A percentile compares a stretch with the other conserved stretches of the same genome.
phyloP scores from a whole-genome alignment of 768 basidiomycete species.

The Favolaschia claudopus region DNA sequence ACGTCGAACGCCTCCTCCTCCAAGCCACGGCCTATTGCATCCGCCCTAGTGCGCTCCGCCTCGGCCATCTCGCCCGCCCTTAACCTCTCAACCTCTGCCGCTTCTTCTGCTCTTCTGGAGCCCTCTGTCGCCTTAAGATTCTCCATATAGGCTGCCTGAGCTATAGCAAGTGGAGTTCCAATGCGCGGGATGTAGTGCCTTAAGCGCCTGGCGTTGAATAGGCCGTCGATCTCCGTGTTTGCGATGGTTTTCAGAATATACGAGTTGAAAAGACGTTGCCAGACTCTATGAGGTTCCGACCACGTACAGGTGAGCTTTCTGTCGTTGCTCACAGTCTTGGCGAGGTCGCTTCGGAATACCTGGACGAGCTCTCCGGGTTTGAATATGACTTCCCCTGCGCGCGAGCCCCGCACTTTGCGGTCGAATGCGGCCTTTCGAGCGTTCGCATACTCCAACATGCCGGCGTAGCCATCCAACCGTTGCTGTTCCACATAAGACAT shows the following conservation, averaged over 20 bases:
- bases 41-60: background rate
- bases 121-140: background rate
- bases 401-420: conserved; percentile 15
- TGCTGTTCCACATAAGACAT: conserved; percentile 40
- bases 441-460: conserved; percentile 28
- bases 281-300: conserved; percentile 33
- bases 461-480: conserved; percentile 35
- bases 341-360: conserved; percentile 34
- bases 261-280: conserved; percentile 13
- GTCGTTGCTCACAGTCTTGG: conserved; percentile 34
- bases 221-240: background rate
- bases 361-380: conserved; percentile 37
- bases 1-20: background rate
- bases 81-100: background rate
- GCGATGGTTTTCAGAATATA: conserved; percentile 21
- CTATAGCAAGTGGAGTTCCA: conserved; percentile 8
- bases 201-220: conserved; percentile 6
- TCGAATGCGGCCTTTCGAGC: conserved; percentile 37
- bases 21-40: background rate
- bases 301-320: conserved; percentile 40
- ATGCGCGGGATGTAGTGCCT: conserved; percentile 6
- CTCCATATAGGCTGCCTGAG: background rate
- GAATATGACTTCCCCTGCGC: conserved; percentile 33
- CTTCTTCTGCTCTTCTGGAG: background rate
- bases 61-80: background rate